phyloP scores from a whole-genome alignment of 169 alveolate genomes.

The Eimeria acervulina region DNA sequence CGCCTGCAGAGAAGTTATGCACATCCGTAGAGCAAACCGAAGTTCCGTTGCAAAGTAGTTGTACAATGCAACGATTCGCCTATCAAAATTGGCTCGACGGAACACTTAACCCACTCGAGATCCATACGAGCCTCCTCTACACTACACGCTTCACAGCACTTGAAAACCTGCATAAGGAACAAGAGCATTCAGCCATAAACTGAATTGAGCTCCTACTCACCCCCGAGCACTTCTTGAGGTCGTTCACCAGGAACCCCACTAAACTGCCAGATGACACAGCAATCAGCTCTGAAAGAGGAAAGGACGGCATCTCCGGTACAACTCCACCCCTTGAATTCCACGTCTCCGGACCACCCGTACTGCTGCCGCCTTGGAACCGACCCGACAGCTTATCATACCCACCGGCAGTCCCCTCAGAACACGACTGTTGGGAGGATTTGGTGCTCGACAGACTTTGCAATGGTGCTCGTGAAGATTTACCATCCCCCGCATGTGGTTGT shows the following conservation, averaged over 20 bases:
- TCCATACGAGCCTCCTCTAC: background rate
- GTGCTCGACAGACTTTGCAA: background rate
- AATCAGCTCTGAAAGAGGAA: slow-evolving; percentile 21
- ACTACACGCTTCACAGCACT: background rate
- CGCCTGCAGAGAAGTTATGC: background rate
- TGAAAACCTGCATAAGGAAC: background rate
- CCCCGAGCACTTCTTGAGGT: slow-evolving; percentile 38
- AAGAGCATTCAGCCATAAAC: background rate
- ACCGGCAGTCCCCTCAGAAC: background rate
- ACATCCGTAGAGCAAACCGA: background rate
- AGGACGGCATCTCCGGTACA: background rate
- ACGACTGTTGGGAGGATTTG: background rate
- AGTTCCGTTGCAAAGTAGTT: background rate
- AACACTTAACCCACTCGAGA: no score
- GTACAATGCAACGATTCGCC: background rate
- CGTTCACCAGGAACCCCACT: slow-evolving; percentile 15
- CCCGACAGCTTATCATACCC: background rate
- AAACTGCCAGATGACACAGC: slow-evolving; percentile 31
- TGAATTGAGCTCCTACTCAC: background rate
- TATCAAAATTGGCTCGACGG: background rate
- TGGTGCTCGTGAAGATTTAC: background rate
- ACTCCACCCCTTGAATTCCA: background rate
- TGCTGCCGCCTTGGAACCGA: slow-evolving; percentile 12
- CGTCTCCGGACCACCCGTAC: background rate
- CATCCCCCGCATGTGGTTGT: background rate